These are phyloP conservation scores for Acacia confusa DNA, from an alignment of 306 rosid species.

Conservation along the genomic window DNA sequence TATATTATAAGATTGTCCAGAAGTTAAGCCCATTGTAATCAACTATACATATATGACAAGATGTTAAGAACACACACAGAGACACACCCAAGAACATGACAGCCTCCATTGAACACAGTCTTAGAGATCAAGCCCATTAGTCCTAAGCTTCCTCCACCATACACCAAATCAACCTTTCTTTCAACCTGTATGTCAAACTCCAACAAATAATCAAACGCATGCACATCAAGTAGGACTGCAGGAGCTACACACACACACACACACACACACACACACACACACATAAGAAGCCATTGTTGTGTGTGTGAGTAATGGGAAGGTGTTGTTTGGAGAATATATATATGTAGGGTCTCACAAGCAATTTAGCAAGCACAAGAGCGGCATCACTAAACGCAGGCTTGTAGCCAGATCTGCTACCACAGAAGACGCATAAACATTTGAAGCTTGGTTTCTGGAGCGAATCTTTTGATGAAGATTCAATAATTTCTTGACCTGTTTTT, in stretches of 20 bases:
- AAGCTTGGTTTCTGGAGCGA: slow-evolving; percentile 35
- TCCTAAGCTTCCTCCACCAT: slow-evolving; percentile 64
- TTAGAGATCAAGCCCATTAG: slow-evolving; percentile 59
- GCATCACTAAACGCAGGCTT: slow-evolving; percentile 52
- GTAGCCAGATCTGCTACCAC: slow-evolving; percentile 54
- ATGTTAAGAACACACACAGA: not conserved
- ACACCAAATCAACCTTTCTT: slow-evolving; percentile 51
- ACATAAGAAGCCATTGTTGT: not conserved
- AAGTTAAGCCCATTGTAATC: not conserved
- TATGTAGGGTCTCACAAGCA: slow-evolving; percentile 31
- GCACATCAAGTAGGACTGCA: not conserved
- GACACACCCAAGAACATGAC: slow-evolving; percentile 58
- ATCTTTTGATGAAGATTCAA: slow-evolving; percentile 21
- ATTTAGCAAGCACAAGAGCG: slow-evolving; percentile 49
- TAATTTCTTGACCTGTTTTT: slow-evolving; percentile 26
- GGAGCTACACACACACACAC: no score
- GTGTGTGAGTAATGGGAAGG: not conserved
- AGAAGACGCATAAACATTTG: slow-evolving; percentile 56
- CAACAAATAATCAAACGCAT: not conserved
- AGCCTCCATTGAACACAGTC: slow-evolving; percentile 50
- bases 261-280: no score
- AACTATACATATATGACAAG: not conserved
- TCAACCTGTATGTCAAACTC: slow-evolving; percentile 34
- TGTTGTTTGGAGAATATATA: not conserved
- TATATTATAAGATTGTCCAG: not conserved